Percentiles rank a stretch among this genome's conserved stretches.
phyloP scores from a whole-genome alignment of 2,329 filamentous ascomycete species.

The Trichoderma asperellum region DNA sequence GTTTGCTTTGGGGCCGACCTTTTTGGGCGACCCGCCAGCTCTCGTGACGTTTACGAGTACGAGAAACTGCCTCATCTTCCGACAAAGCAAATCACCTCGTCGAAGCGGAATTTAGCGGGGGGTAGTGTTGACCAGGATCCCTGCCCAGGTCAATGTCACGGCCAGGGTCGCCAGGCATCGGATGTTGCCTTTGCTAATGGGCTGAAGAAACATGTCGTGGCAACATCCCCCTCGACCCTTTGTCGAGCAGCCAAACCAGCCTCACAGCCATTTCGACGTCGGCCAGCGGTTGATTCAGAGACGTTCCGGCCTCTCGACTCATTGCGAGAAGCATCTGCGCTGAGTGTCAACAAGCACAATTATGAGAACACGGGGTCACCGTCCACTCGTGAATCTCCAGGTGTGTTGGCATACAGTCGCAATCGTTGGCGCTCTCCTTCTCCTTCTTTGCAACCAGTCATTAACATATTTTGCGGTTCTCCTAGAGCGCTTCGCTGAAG shows the following conservation, averaged over 20 bases:
- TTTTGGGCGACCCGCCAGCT: slow-evolving; percentile 15
- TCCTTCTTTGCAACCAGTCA: slow-evolving; percentile 16
- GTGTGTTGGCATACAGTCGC: slow-evolving; percentile 21
- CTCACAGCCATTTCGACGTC: slow-evolving; percentile 35
- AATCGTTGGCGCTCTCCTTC: slow-evolving; percentile 1
- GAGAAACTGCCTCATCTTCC: slow-evolving; percentile 37
- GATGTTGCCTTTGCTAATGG: slow-evolving; percentile 13
- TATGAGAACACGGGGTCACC: slow-evolving; percentile 10
- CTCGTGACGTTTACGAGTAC: slow-evolving; percentile 37
- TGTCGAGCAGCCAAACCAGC: slow-evolving; percentile 26
- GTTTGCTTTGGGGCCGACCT: slow-evolving; percentile 1
- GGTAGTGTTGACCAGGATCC: slow-evolving; percentile 31
- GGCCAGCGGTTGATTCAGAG: slow-evolving; percentile 39
- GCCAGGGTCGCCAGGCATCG: slow-evolving; percentile 18
- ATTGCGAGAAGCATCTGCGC: slow-evolving; percentile 39
- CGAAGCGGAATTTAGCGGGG: slow-evolving; percentile 24
- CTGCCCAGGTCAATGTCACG: slow-evolving; percentile 29
- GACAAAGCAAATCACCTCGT: slow-evolving; percentile 32
- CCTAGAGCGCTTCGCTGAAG: slow-evolving; percentile 11
- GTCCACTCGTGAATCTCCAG: slow-evolving; percentile 16
- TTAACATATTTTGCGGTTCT: slow-evolving; percentile 16
- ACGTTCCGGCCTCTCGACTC: slow-evolving; percentile 43
- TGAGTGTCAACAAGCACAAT: slow-evolving; percentile 8
- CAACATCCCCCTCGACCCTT: slow-evolving; percentile 28
- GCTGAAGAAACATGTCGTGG: slow-evolving; percentile 26